phyloP scores from a whole-genome alignment of 495 filamentous ascomycete species.

The Symbiotaphrina buchneri region DNA sequence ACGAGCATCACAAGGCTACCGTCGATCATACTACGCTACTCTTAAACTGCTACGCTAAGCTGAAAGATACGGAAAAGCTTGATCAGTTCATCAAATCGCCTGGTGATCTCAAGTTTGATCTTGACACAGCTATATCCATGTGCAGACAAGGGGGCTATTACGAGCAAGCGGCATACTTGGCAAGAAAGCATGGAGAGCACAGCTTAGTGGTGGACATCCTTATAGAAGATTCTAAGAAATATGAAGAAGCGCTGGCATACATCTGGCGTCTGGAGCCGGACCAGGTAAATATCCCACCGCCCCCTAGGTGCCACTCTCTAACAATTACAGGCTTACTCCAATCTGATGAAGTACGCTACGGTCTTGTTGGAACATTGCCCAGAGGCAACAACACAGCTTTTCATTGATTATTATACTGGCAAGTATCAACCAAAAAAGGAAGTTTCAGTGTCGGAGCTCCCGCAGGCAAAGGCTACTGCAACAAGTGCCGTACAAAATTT shows the following conservation, averaged over 20 bases:
- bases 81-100: constrained; percentile 93
- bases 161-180: constrained; percentile 88
- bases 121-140: constrained; percentile 95
- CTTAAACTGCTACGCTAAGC: constrained; percentile 91
- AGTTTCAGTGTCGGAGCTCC: constrained; percentile 24
- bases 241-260: constrained; percentile 71
- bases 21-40: constrained; percentile 92
- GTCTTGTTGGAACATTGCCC: constrained; percentile 74
- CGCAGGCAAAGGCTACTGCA: constrained; percentile 29
- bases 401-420: constrained; percentile 85
- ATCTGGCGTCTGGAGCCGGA: constrained; percentile 78
- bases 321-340: constrained; percentile 49
- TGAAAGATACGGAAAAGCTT: constrained; percentile 87
- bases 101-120: constrained; percentile 84
- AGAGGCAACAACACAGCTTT: constrained; percentile 54
- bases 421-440: constrained; percentile 54
- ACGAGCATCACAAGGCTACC: constrained; percentile 82
- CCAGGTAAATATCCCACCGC: constrained; percentile 24
- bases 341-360: constrained; percentile 86
- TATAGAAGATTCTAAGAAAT: constrained; percentile 82
- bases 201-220: constrained; percentile 87
- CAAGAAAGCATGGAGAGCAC: constrained; percentile 82
- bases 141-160: constrained; percentile 96
- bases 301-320: not conserved
- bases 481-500: constrained; percentile 61